Evolutionary conservation across 1,139 yeast species (phyloP), one percentile per base, ranked within the genome.

Genomic region (Yamadazyma atlantica): DNA sequence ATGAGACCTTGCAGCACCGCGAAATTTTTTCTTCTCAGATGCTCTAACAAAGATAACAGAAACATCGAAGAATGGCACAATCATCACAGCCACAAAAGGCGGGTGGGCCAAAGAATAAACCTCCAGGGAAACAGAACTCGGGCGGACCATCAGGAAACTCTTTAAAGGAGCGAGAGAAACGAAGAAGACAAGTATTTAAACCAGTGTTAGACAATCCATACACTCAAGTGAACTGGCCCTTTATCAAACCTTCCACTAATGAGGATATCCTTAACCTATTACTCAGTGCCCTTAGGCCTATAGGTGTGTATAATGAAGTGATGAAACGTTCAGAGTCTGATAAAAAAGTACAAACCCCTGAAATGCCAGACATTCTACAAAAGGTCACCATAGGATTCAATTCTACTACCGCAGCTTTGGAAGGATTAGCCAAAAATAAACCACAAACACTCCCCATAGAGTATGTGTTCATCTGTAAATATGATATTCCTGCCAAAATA

Each of bases 121-220:
- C 15, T 4, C 4, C 29, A n/a, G 10, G 13, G 8, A 28, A 22
- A n/a, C 11, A 41, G 39, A 28, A 32, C 36, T 26, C 29, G 12
- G 16, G 30, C 6, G 9, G 6, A 22, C 39, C 48, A 10, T 33
- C 44, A 1, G 42, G 47, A 8, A 64, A 63, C 10, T 68, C 76
- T 0, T 43, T 71, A 4, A 67, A 72, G 42, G 74, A 67, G 34
- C 44, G 64, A 3, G 78, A 73, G 35, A 59, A 58, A 38, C 73
- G 70, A 45, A 62, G 74, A 37, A 62, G 71, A 37, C 79, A 76
- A 43, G 76, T 79, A 3, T 77, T 75, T 54, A 80, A 78, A 51
- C 84, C 86, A 0, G 64, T 81, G 4, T 62, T 81, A 15, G 81
- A 80, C 26, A 79, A 78, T 45, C 85, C 86, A 3, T 79, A 62